phyloP scores from a whole-genome alignment of 345 rosid genomes.

The Leavenworthia alabamica region DNA sequence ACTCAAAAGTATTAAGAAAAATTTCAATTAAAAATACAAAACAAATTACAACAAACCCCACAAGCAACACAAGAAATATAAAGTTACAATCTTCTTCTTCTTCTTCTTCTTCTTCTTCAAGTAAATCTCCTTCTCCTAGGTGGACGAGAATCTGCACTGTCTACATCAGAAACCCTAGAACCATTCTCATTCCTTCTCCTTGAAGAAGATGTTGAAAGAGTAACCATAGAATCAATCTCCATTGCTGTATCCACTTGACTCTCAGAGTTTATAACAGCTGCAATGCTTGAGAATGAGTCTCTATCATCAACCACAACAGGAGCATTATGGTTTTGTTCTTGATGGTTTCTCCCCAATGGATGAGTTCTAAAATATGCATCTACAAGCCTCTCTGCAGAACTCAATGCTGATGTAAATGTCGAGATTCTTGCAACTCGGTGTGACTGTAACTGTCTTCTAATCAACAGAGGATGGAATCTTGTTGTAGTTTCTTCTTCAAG shows the following conservation, averaged over 20 bases:
- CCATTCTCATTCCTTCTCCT: constrained; percentile 60
- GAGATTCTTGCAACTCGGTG: constrained; percentile 48
- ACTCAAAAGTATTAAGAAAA: not conserved
- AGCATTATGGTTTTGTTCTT: constrained; percentile 40
- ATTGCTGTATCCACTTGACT: constrained; percentile 76
- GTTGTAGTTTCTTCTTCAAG: constrained; percentile 46
- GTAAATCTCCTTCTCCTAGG: constrained; percentile 70
- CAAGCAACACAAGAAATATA: constrained; percentile 19
- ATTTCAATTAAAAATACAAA: constrained; percentile 13
- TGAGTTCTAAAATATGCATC: constrained; percentile 50
- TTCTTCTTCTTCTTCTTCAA: constrained; percentile 24
- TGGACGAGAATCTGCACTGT: constrained; percentile 77
- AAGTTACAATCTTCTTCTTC: constrained; percentile 20
- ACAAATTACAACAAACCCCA: constrained; percentile 26
- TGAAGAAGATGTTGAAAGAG: constrained; percentile 79
- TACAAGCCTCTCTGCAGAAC: constrained; percentile 51
- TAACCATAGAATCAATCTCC: constrained; percentile 76
- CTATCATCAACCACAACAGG: constrained; percentile 75
- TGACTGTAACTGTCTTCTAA: constrained; percentile 54
- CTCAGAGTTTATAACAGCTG: constrained; percentile 82
- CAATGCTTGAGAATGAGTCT: constrained; percentile 83
- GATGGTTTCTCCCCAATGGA: constrained; percentile 52
- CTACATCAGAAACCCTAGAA: constrained; percentile 70
- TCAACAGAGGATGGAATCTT: constrained; percentile 41
- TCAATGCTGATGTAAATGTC: constrained; percentile 43